Conservation (phyloP, 441 rosid genomes). For the Gossypium schwendimanii region DNA sequence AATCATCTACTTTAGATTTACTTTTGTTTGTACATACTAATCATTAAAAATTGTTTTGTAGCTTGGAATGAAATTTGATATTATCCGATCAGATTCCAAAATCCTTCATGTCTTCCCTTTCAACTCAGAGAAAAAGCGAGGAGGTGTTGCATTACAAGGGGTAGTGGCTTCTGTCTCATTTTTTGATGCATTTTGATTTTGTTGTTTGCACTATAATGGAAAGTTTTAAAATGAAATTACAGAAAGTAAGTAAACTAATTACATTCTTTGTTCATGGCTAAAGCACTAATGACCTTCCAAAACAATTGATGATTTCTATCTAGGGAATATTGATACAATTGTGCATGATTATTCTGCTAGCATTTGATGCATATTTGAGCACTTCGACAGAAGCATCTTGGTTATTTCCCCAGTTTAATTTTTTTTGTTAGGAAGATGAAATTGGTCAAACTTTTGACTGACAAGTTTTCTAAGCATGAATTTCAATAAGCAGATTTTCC, state of each 20-base stretch:
- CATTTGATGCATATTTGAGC: slow-evolving; percentile 3
- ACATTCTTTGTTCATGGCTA: not conserved
- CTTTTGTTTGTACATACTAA: slow-evolving; percentile 9
- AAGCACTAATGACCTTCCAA: not conserved
- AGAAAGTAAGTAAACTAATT: not conserved
- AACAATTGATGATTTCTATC: not conserved
- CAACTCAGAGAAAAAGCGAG: slow-evolving; percentile 94
- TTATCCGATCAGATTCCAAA: slow-evolving; percentile 55
- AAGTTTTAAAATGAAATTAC: not conserved
- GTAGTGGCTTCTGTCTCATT: slow-evolving; percentile 30
- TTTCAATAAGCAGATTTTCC: not conserved
- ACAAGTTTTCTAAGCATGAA: not conserved
- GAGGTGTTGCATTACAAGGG: slow-evolving; percentile 82
- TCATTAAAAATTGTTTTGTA: slow-evolving; percentile 30
- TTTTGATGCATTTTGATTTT: slow-evolving; percentile 17
- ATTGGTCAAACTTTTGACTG: not conserved
- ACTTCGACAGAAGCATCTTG: not conserved
- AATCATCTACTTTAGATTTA: slow-evolving; percentile 8
- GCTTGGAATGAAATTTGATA: slow-evolving; percentile 91
- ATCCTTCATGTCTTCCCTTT: slow-evolving; percentile 86
- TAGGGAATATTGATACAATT: not conserved
- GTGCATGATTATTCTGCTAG: not conserved
- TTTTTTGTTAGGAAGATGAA: not conserved
- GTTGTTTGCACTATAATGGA: not conserved
- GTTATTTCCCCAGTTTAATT: not conserved